Evolutionary conservation across 768 basidiomycete species (phyloP), one percentile per base, ranked within the genome.

Genomic region (Rhodotorula diobovata): DNA sequence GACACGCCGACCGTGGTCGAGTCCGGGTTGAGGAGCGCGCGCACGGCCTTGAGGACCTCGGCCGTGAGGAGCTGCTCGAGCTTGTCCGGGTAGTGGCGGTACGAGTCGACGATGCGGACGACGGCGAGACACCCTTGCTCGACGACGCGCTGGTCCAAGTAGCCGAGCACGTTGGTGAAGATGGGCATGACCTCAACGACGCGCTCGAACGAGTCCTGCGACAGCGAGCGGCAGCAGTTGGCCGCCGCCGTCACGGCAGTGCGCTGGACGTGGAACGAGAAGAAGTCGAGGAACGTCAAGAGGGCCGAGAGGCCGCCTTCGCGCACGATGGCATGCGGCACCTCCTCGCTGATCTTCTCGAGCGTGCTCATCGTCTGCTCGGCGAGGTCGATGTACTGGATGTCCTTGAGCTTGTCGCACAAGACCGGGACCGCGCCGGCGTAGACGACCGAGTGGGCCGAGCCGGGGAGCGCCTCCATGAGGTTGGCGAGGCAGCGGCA

Each of bases 281-380:
- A 98, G 83, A 99, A 99, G 82, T 98, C 95, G 76, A 99, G 87
- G 81, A 91, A 97, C 79, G 91, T 93, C 77, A 98, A 86, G 50
- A 98, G 83, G 37, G 95, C 94, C 18, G 90, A 87, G 30, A 99
- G 84, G 37, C 96, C 96, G 62, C 93, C 93, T 82, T 97, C 96
- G 66, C 93, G 88, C 34, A 96, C 93, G 76, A 99, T 96, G 25
- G 93, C 88, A 74, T 90, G 89, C 1, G 96, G 94, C 75, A 93
- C 94, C 81, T 98, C 96, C 79, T 95, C 93, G 7, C 95, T 95
- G 46, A 99, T 94, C 83, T 99, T 99, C 83, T 97, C 92, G 83
- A 96, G 84, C 0, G 95, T 99, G 79, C 91, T 94, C 75, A 99
- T 82, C 16, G 95, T 97, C 82, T 99, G 96, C 80, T 98, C 96